A percentile compares a stretch with the other conserved stretches of the same genome.
phyloP scores from a whole-genome alignment of 805 yeast genomes.

The Komagataella phaffii region DNA sequence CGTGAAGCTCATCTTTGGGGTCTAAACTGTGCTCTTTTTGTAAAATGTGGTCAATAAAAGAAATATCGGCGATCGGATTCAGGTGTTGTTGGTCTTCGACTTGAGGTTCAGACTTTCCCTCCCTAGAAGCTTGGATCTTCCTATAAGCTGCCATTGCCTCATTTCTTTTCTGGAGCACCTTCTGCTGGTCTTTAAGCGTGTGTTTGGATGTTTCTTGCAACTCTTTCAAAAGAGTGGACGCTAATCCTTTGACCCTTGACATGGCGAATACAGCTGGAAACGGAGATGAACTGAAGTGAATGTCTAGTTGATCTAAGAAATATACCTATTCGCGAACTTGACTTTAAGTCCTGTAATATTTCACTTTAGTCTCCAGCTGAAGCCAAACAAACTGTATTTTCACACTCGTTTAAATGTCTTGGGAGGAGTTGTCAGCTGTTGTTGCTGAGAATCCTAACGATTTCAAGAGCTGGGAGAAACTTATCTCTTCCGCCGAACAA shows the following conservation, averaged over 20 bases:
- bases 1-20: constrained; percentile 19
- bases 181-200: constrained; percentile 16
- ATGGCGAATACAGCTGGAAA: neutral
- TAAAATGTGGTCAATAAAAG: constrained; percentile 14
- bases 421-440: constrained; percentile 19
- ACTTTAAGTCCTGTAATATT: neutral
- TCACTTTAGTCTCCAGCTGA: neutral
- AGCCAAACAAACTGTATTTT: neutral
- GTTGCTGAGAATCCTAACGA: constrained; percentile 20
- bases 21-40: constrained; percentile 11
- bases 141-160: constrained; percentile 34
- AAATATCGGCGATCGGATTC: constrained; percentile 13
- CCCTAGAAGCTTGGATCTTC: constrained; percentile 28
- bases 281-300: neutral
- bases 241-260: neutral
- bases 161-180: constrained; percentile 15
- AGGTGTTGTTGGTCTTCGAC: neutral
- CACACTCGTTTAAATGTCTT: constrained; percentile 9
- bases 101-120: constrained; percentile 16
- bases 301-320: too few species aligned
- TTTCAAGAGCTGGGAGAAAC: constrained; percentile 22
- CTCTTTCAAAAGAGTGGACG: neutral
- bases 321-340: neutral
- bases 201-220: constrained; percentile 13
- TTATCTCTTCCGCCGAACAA: constrained; percentile 21